A percentile compares a stretch with the other conserved stretches of the same genome.
Conservation (phyloP, 805 yeast genomes). For the Suhomyces canberraensis region DNA sequence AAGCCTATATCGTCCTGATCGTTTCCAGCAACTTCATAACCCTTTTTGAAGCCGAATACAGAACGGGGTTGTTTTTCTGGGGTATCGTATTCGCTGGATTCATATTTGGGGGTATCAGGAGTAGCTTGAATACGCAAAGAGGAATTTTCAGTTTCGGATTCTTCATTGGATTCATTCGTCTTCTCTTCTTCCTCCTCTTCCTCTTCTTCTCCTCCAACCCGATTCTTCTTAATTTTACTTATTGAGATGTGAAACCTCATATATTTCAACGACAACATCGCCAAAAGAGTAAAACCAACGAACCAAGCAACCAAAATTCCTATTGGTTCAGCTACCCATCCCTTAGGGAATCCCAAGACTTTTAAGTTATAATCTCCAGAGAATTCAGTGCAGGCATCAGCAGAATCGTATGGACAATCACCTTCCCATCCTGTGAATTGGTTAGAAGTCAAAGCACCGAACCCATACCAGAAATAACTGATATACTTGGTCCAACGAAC, state of each 20-base stretch:
- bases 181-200: slow-evolving; percentile 6
- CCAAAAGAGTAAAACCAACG: slow-evolving; percentile 48
- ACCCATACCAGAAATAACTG: slow-evolving; percentile 27
- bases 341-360: slow-evolving; percentile 55
- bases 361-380: slow-evolving; percentile 53
- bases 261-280: slow-evolving; percentile 46
- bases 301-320: slow-evolving; percentile 57
- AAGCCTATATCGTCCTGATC: not conserved
- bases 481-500: slow-evolving; percentile 27
- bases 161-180: not conserved
- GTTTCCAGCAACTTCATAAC: not conserved
- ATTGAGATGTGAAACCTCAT: slow-evolving; percentile 52
- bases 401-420: slow-evolving; percentile 32
- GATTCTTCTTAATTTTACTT: slow-evolving; percentile 39
- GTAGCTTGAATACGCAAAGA: not conserved
- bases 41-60: not conserved
- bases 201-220: slow-evolving; percentile 26
- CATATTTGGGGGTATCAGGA: not conserved
- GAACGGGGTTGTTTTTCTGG: not conserved
- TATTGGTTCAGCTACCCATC: slow-evolving; percentile 68
- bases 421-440: slow-evolving; percentile 25
- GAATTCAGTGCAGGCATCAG: slow-evolving; percentile 37
- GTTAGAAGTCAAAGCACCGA: slow-evolving; percentile 24
- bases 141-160: not conserved
- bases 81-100: not conserved